Percentiles rank a stretch among this genome's conserved stretches.
These are phyloP conservation scores for Boehmeria nivea DNA, from an alignment of 306 rosid species.

Conservation along the genomic window DNA sequence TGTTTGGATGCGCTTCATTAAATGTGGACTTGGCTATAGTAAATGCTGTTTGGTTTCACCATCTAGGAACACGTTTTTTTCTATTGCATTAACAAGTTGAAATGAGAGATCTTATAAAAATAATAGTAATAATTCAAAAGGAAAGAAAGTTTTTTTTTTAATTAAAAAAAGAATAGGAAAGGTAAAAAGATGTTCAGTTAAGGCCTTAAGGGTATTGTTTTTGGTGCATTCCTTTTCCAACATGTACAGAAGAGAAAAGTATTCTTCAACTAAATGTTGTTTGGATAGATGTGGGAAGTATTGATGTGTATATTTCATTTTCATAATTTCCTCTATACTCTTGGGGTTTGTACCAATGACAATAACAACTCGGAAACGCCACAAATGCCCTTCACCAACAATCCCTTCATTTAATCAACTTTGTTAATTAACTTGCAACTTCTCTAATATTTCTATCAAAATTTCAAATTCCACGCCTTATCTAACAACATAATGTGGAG, in stretches of 20 bases:
- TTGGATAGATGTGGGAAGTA: constrained; percentile 18
- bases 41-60: constrained; percentile 28
- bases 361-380: constrained; percentile 9
- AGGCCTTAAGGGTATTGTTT: constrained; percentile 11
- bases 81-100: background rate
- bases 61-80: constrained; percentile 16
- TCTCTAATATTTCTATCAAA: no score
- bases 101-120: no score
- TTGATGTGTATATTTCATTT: constrained; percentile 16
- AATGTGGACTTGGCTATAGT: constrained; percentile 30
- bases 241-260: constrained; percentile 30
- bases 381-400: background rate
- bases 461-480: no score
- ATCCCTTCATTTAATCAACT: background rate
- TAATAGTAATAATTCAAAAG: no score
- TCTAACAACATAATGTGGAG: background rate
- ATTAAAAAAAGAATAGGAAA: background rate
- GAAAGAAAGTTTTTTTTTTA: no score
- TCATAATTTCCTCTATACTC: background rate
- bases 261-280: constrained; percentile 23
- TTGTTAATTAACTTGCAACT: no score
- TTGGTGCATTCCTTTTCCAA: constrained; percentile 36
- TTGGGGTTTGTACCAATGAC: constrained; percentile 24
- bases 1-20: constrained; percentile 37
- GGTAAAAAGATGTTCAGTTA: constrained; percentile 3